These are phyloP conservation scores for Leccinum solheimii DNA, from an alignment of 1,284 basidiomycete genomes.

Conservation along the genomic window DNA sequence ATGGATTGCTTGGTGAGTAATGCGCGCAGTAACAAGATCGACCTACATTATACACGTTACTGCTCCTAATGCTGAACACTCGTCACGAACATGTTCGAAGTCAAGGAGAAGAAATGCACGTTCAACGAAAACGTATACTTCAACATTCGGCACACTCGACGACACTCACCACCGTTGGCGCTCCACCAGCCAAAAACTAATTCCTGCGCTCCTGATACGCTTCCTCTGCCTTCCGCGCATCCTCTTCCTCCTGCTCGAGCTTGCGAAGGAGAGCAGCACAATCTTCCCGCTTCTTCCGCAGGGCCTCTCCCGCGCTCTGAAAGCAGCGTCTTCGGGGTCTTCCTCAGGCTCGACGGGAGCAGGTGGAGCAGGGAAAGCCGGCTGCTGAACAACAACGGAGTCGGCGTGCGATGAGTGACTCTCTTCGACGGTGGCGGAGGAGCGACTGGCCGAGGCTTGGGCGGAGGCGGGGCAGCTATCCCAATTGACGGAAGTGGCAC, in stretches of 20 bases:
- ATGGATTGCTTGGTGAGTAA: too few species aligned
- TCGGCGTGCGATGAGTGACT: conserved; percentile 30
- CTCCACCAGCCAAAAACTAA: conserved; percentile 43
- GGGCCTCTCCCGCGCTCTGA: conserved; percentile 60
- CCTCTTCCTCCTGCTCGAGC: conserved; percentile 74
- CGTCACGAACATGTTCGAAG: too few species aligned
- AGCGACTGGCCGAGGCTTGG: conserved; percentile 36
- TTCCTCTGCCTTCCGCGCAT: conserved; percentile 64
- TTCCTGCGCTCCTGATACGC: conserved; percentile 50
- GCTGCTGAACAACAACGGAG: conserved; percentile 25
- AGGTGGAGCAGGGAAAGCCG: conserved; percentile 31
- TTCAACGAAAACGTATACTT: too few species aligned
- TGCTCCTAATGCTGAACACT: too few species aligned
- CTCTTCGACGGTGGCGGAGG: conserved; percentile 43
- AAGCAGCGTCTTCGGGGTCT: conserved; percentile 65
- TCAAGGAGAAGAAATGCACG: too few species aligned
- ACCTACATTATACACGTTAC: too few species aligned
- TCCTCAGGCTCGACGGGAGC: conserved; percentile 38
- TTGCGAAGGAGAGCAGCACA: conserved; percentile 62
- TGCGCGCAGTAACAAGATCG: too few species aligned
- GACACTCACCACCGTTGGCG: conserved; percentile 24
- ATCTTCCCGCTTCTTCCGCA: conserved; percentile 68
- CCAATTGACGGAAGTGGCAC: conserved; percentile 35
- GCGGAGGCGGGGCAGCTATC: conserved; percentile 36
- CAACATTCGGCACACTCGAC: not conserved